Conservation (phyloP, 495 filamentous ascomycete genomes). For the Neurospora sp. region DNA sequence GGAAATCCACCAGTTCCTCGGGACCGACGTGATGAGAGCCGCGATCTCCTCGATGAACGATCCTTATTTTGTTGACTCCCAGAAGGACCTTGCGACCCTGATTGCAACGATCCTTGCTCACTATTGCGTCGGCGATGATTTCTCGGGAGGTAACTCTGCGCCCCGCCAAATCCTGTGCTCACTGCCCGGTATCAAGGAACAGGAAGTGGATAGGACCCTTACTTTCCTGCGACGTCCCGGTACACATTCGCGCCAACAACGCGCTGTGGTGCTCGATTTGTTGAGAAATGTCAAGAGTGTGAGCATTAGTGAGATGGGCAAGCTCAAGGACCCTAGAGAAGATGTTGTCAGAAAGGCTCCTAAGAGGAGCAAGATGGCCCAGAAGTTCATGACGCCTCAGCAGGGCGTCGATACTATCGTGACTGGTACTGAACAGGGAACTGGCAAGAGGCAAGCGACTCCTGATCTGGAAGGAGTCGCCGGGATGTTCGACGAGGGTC, state of each 20-base stretch:
- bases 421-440: constrained; percentile 3
- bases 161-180: constrained; percentile 45
- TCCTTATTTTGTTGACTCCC: constrained; percentile 90
- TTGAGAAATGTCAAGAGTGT: constrained; percentile 78
- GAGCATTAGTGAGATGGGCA: constrained; percentile 86
- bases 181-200: constrained; percentile 41
- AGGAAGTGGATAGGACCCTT: constrained; percentile 53
- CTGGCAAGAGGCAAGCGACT: constrained; percentile 13
- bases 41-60: constrained; percentile 86
- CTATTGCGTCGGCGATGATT: constrained; percentile 32
- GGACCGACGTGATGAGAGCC: constrained; percentile 68
- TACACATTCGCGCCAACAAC: constrained; percentile 58
- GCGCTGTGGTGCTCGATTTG: constrained; percentile 77
- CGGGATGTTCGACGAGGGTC: constrained; percentile 28
- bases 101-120: constrained; percentile 76
- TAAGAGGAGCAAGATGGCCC: constrained; percentile 42
- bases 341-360: constrained; percentile 1
- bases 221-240: constrained; percentile 40
- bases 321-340: constrained; percentile 45
- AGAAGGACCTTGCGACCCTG: constrained; percentile 81
- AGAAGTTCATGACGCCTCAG: constrained; percentile 43
- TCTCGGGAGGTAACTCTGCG: constrained; percentile 46
- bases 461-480: constrained; percentile 35
- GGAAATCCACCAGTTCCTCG: constrained; percentile 86
- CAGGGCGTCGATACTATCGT: neutral